Evolutionary conservation across 1,284 basidiomycete species (phyloP).

Genomic region (Phlebopus sp.): DNA sequence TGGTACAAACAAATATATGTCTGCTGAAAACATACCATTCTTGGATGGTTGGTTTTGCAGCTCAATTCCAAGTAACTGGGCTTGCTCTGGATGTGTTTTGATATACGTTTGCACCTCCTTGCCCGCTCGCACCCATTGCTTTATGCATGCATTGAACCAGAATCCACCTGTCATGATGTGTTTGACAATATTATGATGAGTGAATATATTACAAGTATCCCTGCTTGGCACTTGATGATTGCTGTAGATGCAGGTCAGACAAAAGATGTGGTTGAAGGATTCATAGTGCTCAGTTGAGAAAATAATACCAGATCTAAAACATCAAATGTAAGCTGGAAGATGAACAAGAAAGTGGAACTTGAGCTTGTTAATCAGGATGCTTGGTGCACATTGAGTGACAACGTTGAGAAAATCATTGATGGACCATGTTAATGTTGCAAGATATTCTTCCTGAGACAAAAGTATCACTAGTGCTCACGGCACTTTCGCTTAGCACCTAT

Average conservation of each 20-base stretch:
- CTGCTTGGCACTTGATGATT: slow-evolving; percentile 10
- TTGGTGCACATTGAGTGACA: slow-evolving; percentile 9
- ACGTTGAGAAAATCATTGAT: slow-evolving; percentile 19
- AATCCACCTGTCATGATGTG: slow-evolving; percentile 7
- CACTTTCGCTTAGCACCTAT: too few species aligned
- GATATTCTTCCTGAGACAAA: too few species aligned
- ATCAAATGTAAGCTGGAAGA: slow-evolving; percentile 9
- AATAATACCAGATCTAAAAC: slow-evolving; percentile 10
- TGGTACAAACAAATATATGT: too few species aligned
- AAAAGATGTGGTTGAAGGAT: slow-evolving; percentile 13
- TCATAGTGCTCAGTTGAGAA: slow-evolving; percentile 13
- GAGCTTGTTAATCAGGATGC: slow-evolving; percentile 11
- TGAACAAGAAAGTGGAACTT: slow-evolving; percentile 17
- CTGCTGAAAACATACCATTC: too few species aligned
- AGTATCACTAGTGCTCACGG: too few species aligned
- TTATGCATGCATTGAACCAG: neutral
- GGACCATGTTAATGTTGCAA: neutral
- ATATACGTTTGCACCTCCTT: neutral
- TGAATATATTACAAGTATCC: slow-evolving; percentile 8
- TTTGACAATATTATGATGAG: slow-evolving; percentile 7
- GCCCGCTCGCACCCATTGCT: slow-evolving; percentile 4
- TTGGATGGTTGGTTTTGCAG: neutral
- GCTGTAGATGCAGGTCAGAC: slow-evolving; percentile 1
- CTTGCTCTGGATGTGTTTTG: slow-evolving; percentile 3
- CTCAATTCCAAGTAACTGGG: neutral